Evolutionary conservation across 495 filamentous ascomycete genomes (phyloP), one percentile per base, ranked within the genome.

Genomic region (Aspergillus avenaceus): DNA sequence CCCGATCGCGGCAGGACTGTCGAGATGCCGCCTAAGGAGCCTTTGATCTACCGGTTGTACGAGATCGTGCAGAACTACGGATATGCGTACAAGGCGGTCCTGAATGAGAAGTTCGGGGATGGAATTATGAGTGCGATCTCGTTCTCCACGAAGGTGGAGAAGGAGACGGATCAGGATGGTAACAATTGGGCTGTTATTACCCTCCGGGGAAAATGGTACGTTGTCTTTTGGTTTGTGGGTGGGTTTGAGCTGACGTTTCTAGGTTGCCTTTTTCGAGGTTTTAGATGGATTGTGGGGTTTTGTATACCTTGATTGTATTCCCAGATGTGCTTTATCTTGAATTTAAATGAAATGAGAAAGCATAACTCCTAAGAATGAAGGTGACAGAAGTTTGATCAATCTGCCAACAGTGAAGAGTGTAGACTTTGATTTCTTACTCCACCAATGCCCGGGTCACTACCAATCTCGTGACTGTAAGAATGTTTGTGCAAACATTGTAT

Each of bases 71-170:
- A 97, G 80, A 98, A 95, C 64, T 98, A 97, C 63, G 93, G 93
- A 5, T 93, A 95, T 67, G 88, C 93, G 19, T 97, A 93, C 69
- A 97, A 97, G 79, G 92, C 90, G 6, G 77, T 98, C 8, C 66
- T 98, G 66, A 98, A 98, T 63, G 93, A 98, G 81, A 98, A 96
- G 75, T 97, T 98, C 72, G 93, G 93, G 0, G 93, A 98, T 69
- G 93, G 93, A 0, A 98, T 98, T 60, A 97, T 98, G 93, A 95
- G 90, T 62, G 93, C 92, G 0, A 96, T 98, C 64, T 81, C 84
- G 6, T 98, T 98, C 63, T 85, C 83, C 31, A 95, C 91, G 1
- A 91, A 90, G 69, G 88, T 98, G 12, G 90, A 97, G 72, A 97
- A 96, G 79, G 93, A 98, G 81, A 83, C 83, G 7, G 93, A 97